A percentile compares a stretch with the other conserved stretches of the same genome.
Conservation (phyloP, 805 yeast genomes). For the Tetrapisispora phaffii region DNA sequence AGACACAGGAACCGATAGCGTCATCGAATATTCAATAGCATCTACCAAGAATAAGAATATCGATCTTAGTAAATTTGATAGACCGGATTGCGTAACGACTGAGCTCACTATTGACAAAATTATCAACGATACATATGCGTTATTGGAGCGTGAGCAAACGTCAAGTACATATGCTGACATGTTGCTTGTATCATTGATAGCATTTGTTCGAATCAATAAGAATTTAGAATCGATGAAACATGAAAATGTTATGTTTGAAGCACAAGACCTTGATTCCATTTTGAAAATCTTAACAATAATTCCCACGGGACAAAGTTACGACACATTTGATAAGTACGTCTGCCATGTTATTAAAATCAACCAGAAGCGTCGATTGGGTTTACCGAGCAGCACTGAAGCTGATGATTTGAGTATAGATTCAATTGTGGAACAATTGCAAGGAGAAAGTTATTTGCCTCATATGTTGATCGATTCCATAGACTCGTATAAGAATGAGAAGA, state of each 20-base stretch:
- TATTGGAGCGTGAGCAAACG: not conserved
- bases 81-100: not conserved
- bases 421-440: not conserved
- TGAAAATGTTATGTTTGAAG: not conserved
- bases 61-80: not conserved
- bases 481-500: conserved; percentile 3
- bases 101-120: not conserved
- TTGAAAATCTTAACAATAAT: too few species aligned
- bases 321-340: not conserved
- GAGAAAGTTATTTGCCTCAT: conserved; percentile 9
- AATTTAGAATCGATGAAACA: not conserved
- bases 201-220: not conserved
- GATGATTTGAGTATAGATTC: not conserved
- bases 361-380: not conserved
- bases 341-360: not conserved
- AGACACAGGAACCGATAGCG: conserved; percentile 14
- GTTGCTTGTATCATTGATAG: not conserved
- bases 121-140: not conserved
- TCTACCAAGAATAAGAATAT: not conserved
- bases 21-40: conserved; percentile 10
- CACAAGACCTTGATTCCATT: not conserved
- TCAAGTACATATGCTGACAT: not conserved
- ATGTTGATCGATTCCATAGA: conserved; percentile 8
- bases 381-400: not conserved
- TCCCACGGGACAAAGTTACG: not conserved